These are phyloP conservation scores for Suhomyces pyralidae DNA, from an alignment of 805 yeast genomes.

Conservation along the genomic window DNA sequence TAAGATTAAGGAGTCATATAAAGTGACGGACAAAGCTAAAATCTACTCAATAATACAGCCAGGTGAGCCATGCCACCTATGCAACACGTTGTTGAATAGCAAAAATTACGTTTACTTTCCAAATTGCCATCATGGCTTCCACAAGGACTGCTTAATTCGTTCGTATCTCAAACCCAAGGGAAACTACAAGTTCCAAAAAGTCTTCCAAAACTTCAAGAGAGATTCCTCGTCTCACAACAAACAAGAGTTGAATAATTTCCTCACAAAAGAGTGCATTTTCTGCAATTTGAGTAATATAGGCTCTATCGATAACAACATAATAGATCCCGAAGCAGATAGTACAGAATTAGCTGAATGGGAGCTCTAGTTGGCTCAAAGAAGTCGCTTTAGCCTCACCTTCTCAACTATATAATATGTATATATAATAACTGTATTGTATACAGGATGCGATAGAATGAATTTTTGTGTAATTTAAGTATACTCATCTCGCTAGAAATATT, in stretches of 20 bases:
- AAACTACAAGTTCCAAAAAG: constrained; percentile 63
- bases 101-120: constrained; percentile 81
- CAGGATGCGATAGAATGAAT: neutral
- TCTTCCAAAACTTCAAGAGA: constrained; percentile 53
- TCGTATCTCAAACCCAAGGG: constrained; percentile 54
- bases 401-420: neutral
- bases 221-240: constrained; percentile 37
- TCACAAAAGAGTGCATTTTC: constrained; percentile 65
- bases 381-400: neutral
- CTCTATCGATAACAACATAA: constrained; percentile 61
- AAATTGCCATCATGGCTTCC: constrained; percentile 81
- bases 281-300: constrained; percentile 76
- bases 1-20: constrained; percentile 50
- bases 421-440: neutral
- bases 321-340: constrained; percentile 32
- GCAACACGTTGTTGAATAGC: constrained; percentile 65
- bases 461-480: neutral
- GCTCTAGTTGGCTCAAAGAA: constrained; percentile 21
- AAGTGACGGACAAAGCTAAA: constrained; percentile 28
- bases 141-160: constrained; percentile 79
- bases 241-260: constrained; percentile 55
- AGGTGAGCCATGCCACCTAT: constrained; percentile 75
- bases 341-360: constrained; percentile 49
- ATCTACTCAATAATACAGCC: constrained; percentile 71
- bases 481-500: constrained; percentile 2